These are phyloP conservation scores for Agrostemma githago DNA, from an alignment of 148 eudicot genomes.

Conservation along the genomic window DNA sequence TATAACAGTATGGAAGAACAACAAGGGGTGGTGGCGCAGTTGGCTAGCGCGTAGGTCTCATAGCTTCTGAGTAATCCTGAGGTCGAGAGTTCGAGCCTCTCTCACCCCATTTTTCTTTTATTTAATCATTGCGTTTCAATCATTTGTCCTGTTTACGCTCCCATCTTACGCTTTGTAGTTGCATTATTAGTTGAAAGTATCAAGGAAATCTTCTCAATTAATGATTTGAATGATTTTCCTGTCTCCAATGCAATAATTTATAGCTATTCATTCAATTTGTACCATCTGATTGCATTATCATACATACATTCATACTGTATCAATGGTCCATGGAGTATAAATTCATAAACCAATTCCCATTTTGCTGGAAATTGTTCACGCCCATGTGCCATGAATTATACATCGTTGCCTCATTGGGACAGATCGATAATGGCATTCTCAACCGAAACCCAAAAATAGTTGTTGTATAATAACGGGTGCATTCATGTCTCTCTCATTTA, in stretches of 20 bases:
- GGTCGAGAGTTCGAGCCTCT: constrained; percentile 29
- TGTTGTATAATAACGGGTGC: background rate
- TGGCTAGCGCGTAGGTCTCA: constrained; percentile 41
- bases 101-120: constrained; percentile 9
- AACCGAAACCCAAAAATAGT: background rate
- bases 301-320: no score
- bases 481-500: background rate
- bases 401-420: background rate
- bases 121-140: accelerated
- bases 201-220: background rate
- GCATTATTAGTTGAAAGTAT: background rate
- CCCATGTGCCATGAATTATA: background rate
- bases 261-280: background rate
- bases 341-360: background rate
- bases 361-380: constrained; percentile 3
- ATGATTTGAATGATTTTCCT: background rate
- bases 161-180: background rate
- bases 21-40: constrained; percentile 33
- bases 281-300: background rate
- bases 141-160: no score
- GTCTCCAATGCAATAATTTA: background rate
- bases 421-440: background rate
- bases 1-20: background rate
- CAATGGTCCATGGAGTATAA: background rate
- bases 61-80: constrained; percentile 31